A percentile compares a stretch with the other conserved stretches of the same genome.
Evolutionary conservation across 108 stramenopile genomes (phyloP).

Genomic region (Pseudonitzschia delicatissima): DNA sequence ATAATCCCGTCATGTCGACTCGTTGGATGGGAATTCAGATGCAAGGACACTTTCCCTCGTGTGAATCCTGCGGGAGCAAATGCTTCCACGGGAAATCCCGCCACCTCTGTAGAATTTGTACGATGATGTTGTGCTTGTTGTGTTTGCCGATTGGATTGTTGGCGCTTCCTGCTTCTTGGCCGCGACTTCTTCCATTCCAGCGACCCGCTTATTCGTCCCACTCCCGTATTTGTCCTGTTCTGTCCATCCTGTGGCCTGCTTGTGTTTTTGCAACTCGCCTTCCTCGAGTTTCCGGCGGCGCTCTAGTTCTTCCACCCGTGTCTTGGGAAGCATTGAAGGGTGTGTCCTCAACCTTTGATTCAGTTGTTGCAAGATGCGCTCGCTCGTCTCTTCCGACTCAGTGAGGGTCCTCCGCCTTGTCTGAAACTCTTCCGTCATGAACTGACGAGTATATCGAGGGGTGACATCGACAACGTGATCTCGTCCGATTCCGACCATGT

Average conservation of each 20-base stretch:
- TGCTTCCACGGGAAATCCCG: conserved; percentile 53
- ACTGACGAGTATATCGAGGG: conserved; percentile 81
- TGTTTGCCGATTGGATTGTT: background rate
- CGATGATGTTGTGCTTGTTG: background rate
- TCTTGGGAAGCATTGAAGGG: background rate
- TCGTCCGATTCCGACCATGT: conserved; percentile 58
- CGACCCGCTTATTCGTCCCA: conserved; percentile 68
- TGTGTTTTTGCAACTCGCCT: conserved; percentile 17
- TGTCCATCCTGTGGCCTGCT: conserved; percentile 41
- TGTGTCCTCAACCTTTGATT: conserved; percentile 31
- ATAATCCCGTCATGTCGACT: conserved; percentile 35
- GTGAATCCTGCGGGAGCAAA: conserved; percentile 41
- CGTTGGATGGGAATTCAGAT: conserved; percentile 24
- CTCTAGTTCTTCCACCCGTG: conserved; percentile 24
- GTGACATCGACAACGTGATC: conserved; percentile 91
- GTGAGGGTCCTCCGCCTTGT: conserved; percentile 49
- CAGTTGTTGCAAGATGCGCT: conserved; percentile 35
- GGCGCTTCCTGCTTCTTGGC: conserved; percentile 51
- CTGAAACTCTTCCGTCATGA: conserved; percentile 56
- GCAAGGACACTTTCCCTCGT: conserved; percentile 20
- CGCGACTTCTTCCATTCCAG: conserved; percentile 68
- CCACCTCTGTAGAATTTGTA: conserved; percentile 12
- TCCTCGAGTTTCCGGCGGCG: conserved; percentile 25
- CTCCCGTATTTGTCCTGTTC: conserved; percentile 36
- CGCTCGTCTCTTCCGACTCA: conserved; percentile 37